phyloP scores from a whole-genome alignment of 1,139 yeast species.

The Hemisphaericaspora xylofermentans region DNA sequence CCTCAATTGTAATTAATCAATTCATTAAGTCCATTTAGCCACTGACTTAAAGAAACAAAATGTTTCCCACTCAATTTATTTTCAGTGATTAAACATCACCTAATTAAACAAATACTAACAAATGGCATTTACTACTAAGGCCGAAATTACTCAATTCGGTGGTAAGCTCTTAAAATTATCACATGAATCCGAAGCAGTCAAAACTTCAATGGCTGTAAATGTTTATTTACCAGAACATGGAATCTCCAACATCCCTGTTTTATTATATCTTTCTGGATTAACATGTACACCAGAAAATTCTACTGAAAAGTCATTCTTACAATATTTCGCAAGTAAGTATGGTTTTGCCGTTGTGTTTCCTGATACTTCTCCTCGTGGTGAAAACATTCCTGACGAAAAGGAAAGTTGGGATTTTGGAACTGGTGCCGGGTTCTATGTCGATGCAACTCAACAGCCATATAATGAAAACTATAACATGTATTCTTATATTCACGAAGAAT shows the following conservation, averaged over 20 bases:
- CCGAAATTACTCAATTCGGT: slow-evolving; percentile 66
- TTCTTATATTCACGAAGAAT: slow-evolving; percentile 74
- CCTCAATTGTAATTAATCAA: too few relatives aligned
- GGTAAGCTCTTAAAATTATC: slow-evolving; percentile 75
- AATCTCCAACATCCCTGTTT: slow-evolving; percentile 57
- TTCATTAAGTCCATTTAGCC: too few relatives aligned
- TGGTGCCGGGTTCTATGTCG: slow-evolving; percentile 93
- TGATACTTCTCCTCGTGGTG: slow-evolving; percentile 97
- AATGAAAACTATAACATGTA: slow-evolving; percentile 78
- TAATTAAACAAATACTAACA: not conserved
- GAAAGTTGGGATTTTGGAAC: slow-evolving; percentile 88
- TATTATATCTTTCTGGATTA: slow-evolving; percentile 82
- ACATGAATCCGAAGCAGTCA: slow-evolving; percentile 67
- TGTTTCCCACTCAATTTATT: not conserved
- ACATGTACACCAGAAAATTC: slow-evolving; percentile 95
- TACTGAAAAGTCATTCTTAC: slow-evolving; percentile 90
- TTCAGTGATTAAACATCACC: not conserved
- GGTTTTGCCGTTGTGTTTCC: slow-evolving; percentile 92
- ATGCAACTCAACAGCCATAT: slow-evolving; percentile 78
- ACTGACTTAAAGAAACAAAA: too few relatives aligned
- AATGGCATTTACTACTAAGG: slow-evolving; percentile 54
- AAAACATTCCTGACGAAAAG: slow-evolving; percentile 76
- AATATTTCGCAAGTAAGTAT: slow-evolving; percentile 72
- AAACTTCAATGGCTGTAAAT: slow-evolving; percentile 78
- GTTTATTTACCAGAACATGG: slow-evolving; percentile 71